These are phyloP conservation scores for Seminavis robusta DNA, from an alignment of 108 stramenopile species.

Conservation along the genomic window DNA sequence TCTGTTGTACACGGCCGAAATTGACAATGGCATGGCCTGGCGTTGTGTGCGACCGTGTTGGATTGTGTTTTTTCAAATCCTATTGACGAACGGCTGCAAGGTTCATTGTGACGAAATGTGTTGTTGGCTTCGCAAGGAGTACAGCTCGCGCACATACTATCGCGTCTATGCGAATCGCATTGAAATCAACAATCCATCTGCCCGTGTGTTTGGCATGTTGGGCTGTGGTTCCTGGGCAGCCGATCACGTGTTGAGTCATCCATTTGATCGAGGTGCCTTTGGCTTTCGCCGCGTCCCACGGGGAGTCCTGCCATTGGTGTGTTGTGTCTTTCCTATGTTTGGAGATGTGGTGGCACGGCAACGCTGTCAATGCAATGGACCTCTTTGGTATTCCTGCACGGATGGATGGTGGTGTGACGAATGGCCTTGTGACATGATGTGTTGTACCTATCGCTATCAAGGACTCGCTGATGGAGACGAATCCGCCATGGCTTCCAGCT, in stretches of 20 bases:
- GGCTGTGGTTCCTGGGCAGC: conserved; percentile 50
- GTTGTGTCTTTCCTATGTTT: conserved; percentile 36
- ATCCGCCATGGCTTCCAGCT: conserved; percentile 31
- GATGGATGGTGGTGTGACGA: conserved; percentile 61
- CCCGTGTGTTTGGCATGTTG: conserved; percentile 28
- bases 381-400: conserved; percentile 23
- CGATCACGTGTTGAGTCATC: conserved; percentile 28
- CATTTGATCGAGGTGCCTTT: conserved; percentile 48
- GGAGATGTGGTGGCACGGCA: conserved; percentile 46
- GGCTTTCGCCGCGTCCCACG: conserved; percentile 33
- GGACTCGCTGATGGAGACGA: conserved; percentile 48
- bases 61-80: background rate
- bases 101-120: conserved; percentile 35
- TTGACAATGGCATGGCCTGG: conserved; percentile 45
- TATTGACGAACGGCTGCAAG: background rate
- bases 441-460: conserved; percentile 35
- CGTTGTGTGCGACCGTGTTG: conserved; percentile 31
- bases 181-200: conserved; percentile 26
- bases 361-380: conserved; percentile 54
- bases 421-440: conserved; percentile 35
- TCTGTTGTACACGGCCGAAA: conserved; percentile 47
- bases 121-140: conserved; percentile 49
- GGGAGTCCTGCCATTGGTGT: conserved; percentile 20
- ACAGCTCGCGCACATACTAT: conserved; percentile 37
- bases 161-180: conserved; percentile 50